Base-by-base conservation (phyloP, 2,329 filamentous ascomycete genomes). In the Diaporthe sp. region DNA sequence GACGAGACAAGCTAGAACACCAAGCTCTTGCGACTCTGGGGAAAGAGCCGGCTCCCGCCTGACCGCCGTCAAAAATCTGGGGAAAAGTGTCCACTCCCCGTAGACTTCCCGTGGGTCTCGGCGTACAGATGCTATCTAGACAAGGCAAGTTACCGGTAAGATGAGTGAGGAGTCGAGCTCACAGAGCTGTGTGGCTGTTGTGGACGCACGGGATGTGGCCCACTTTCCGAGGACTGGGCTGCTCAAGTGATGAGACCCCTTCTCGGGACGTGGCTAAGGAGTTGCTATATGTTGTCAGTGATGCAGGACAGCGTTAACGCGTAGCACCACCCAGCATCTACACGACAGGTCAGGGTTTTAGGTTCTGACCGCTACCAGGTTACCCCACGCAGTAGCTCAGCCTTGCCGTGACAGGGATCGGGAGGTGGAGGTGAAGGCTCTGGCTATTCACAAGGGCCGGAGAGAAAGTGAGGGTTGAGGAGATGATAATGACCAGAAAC, bases 341-440 rank as follows among this genome's bases (percentile, higher is more conserved):
- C 47, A 53, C 47, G 44, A 53, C 15, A 68, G 47, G 63, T 30
- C 63, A 13, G 47, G 63, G 47, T 22, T 51, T 53, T 68, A 68
- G 63, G 63, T 53, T 68, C 47, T 68, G 47, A 68, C 47, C 39
- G 32, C n/a, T n/a, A 37, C 63, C n/a, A 68, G 47, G 63, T 68
- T 68, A 68, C 63, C 63, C 63, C 63, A 68, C 47, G 47, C 44
- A 13, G 4, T 27, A 12, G 13, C 58, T 63, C 44, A 55, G 44
- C 70, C 70, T 63, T 63, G 56, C 37, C 32, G 47, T 42, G n/a
- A n/a, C 70, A 63, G 56, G 44, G 56, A 39, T 71, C 69, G 56
- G 69, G 47, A 71, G 56, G 69, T 71, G 69, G 56, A 25, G 69
- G 68, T 50, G 10, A 61, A 19, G n/a, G 55, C 37, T 39, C 27